phyloP scores from a whole-genome alignment of 2,329 filamentous ascomycete genomes.

The Penicillium psychrosexuale region DNA sequence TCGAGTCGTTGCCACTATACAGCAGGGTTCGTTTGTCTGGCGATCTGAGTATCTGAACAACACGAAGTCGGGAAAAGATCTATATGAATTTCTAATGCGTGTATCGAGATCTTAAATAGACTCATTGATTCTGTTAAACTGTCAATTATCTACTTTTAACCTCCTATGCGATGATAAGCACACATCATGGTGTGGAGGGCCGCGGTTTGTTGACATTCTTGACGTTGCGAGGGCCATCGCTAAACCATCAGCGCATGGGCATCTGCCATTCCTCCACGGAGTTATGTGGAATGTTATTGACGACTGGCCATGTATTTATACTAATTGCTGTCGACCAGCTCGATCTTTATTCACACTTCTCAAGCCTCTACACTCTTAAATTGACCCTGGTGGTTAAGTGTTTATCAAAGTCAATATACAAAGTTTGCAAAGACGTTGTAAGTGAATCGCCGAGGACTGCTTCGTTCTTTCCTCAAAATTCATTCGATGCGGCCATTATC shows the following conservation, averaged over 20 bases:
- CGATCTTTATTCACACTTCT: not conserved
- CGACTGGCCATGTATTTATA: conserved; percentile 16
- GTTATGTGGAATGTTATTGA: conserved; percentile 17
- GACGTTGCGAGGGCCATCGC: conserved; percentile 18
- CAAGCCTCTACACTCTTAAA: not conserved
- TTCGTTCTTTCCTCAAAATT: not conserved
- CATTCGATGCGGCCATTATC: not conserved
- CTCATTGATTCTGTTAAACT: too few relatives aligned
- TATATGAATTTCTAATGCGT: too few relatives aligned
- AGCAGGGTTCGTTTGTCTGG: not conserved
- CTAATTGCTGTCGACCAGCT: not conserved
- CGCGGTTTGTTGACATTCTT: conserved; percentile 19
- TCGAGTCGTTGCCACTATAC: not conserved
- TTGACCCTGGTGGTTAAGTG: conserved; percentile 16
- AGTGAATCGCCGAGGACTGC: not conserved
- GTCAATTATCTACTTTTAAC: fast-evolving
- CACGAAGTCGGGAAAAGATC: too few relatives aligned
- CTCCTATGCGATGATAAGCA: not conserved
- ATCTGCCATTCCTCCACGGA: conserved; percentile 21
- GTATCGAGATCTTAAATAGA: not conserved
- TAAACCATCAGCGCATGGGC: not conserved
- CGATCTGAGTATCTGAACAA: not conserved
- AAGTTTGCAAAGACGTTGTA: not conserved
- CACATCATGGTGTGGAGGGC: not conserved
- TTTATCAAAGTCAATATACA: conserved; percentile 3